Evolutionary conservation across 768 basidiomycete species (phyloP), one percentile per base, ranked within the genome.

Genomic region (Rhizopogon roseolus): DNA sequence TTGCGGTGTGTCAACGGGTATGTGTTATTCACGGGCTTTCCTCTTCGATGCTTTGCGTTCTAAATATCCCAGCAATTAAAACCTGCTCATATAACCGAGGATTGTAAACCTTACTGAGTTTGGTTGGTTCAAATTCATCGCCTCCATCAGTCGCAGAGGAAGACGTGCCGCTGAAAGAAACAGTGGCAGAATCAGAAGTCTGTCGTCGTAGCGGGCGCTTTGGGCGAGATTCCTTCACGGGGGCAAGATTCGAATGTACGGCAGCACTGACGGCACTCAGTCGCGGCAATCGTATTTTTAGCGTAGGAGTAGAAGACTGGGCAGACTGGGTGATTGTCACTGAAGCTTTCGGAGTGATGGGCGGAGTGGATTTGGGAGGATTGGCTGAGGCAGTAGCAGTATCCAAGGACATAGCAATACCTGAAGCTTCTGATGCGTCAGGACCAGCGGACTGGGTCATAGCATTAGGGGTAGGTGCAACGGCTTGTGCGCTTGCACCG

Each of bases 241-340:
- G 32, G n/a, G 46, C 54, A 55, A 51, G 34, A 55, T 46, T 66
- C 14, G 67, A 55, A 10, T 68, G 64, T 38, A 60, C 50, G 28
- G 64, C 58, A 10, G 60, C 41, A 29, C 59, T 71, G 27, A 71
- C 67, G 27, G 67, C 62, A 22, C 65, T 22, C 22, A 22, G 48
- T 46, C 67, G 66, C 37, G 68, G 68, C 49, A 69, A 46, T 55
- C 68, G 66, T 28, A 69, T 69, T 60, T 70, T 69, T 27, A 69
- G 64, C 17, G 68, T 69, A 40, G 68, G 69, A 9, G 69, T 69
- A 27, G 68, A 59, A 7, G 68, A 70, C 41, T 64, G 56, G 36
- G 54, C 53, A 2, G 68, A 68, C 36, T 69, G 69, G 11, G 69
- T 69, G 54, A 71, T 67, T 1, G 64, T 71, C 29, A 69, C 61